Evolutionary conservation across 345 rosid species (phyloP), one percentile per base, ranked within the genome.

Genomic region (Kernera saxatilis): DNA sequence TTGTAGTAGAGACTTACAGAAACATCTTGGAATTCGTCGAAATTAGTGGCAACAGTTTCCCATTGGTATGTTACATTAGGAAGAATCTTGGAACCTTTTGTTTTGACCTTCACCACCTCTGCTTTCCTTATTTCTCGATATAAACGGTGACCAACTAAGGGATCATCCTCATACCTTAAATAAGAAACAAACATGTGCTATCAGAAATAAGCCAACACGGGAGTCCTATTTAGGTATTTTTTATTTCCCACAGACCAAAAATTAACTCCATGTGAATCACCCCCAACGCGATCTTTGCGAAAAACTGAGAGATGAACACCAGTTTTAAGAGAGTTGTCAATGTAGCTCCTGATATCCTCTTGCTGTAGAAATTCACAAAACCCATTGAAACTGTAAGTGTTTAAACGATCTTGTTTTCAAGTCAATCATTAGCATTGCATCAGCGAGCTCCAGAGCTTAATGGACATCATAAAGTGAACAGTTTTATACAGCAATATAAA

Each of bases 21-120:
- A 77, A 87, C 92, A 79, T 88, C 91, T 80, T 87, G 89, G 72
- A 94, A 94, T 81, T 94, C 99, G 74, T 91, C 97, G n/a, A 89
- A 91, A 80, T 86, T 94, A 21, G 97, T 84, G 59, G 99, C 97
- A 72, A 94, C 89, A 49, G 99, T 85, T 82, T 94, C 99, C 99
- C 99, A 94, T 80, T 82, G 96, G 84, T 84, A 88, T 64, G 90
- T 79, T 58, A 87, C 55, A 63, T 71, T 79, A 29, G 86, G 85
- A 73, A 80, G 88, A 81, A 90, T 83, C 72, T 81, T 82, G 37
- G 99, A 92, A 57, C 99, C 99, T 77, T 82, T 95, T 60, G 82
- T 75, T 83, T 83, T 92, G 29, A 80, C 87, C 83, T 84, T 88
- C 82, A 83, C 82, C 72, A 82, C 80, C 81, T 90, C 99, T 55